Conservation (phyloP, 257 asterid species). For the Solanum paucissectum region DNA sequence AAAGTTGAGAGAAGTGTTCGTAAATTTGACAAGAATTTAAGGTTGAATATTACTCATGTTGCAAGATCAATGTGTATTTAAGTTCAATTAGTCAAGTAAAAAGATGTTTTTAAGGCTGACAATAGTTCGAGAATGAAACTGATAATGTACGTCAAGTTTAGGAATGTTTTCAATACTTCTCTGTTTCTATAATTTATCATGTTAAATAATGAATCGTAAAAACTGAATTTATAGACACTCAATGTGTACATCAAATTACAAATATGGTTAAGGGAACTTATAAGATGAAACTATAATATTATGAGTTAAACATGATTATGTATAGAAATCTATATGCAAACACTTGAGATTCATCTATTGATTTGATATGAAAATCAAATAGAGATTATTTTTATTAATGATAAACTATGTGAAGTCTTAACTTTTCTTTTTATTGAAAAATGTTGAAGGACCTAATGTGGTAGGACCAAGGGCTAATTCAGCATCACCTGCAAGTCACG, state of each 20-base stretch:
- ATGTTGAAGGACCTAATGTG: conserved; percentile 39
- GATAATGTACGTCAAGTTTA: too few relatives aligned
- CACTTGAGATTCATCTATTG: background rate
- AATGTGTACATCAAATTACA: background rate
- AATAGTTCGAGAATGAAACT: too few relatives aligned
- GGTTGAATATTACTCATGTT: background rate
- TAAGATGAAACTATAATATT: background rate
- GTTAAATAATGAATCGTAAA: too few relatives aligned
- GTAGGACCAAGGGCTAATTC: conserved; percentile 56
- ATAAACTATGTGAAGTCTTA: background rate
- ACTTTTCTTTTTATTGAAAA: background rate
- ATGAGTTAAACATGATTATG: background rate
- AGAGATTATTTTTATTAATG: background rate
- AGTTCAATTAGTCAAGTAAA: too few relatives aligned
- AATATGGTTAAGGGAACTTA: background rate
- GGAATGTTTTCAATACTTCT: too few relatives aligned
- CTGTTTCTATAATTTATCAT: background rate
- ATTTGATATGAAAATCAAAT: background rate
- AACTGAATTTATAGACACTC: too few relatives aligned
- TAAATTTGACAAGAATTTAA: too few relatives aligned
- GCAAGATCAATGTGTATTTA: background rate
- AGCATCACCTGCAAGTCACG: conserved; percentile 41
- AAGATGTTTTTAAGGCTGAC: too few relatives aligned
- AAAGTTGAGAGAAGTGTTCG: too few relatives aligned
- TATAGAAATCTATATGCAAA: background rate